Evolutionary conservation across 331 rosid genomes (phyloP).

Genomic region (Cucumis variabilis): DNA sequence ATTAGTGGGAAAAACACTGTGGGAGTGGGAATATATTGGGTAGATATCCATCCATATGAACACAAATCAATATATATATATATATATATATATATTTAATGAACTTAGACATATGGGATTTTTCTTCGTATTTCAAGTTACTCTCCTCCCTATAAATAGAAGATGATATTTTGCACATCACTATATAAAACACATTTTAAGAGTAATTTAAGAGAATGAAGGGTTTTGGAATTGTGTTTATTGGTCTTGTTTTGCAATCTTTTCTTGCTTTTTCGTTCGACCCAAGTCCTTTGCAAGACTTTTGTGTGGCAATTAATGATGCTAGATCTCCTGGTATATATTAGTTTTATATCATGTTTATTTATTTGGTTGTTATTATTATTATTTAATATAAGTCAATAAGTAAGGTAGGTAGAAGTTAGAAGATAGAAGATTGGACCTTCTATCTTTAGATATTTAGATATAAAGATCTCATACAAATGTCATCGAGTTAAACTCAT

Average conservation of each 20-base stretch:
- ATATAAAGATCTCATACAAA: too few species aligned
- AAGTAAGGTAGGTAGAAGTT: too few species aligned
- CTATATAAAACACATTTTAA: neutral
- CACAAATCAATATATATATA: neutral
- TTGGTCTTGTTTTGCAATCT: neutral
- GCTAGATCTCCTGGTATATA: slow-evolving; percentile 9
- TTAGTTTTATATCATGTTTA: too few species aligned
- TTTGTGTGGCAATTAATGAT: slow-evolving; percentile 25
- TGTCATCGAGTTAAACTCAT: too few species aligned
- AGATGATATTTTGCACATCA: neutral
- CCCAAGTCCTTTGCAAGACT: slow-evolving; percentile 30
- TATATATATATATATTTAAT: too few species aligned
- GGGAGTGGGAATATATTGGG: slow-evolving; percentile 4
- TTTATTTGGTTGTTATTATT: too few species aligned
- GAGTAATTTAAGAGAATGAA: neutral
- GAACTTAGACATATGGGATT: neutral
- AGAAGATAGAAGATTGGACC: too few species aligned
- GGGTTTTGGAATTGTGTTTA: neutral
- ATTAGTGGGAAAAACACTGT: slow-evolving; percentile 11
- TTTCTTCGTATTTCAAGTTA: neutral
- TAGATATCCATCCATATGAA: neutral
- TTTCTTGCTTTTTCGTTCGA: neutral
- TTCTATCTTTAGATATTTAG: too few species aligned
- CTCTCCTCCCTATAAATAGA: slow-evolving; percentile 6
- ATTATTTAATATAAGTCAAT: too few species aligned